phyloP scores from a whole-genome alignment of 768 basidiomycete species.

The Cyathus striatus region DNA sequence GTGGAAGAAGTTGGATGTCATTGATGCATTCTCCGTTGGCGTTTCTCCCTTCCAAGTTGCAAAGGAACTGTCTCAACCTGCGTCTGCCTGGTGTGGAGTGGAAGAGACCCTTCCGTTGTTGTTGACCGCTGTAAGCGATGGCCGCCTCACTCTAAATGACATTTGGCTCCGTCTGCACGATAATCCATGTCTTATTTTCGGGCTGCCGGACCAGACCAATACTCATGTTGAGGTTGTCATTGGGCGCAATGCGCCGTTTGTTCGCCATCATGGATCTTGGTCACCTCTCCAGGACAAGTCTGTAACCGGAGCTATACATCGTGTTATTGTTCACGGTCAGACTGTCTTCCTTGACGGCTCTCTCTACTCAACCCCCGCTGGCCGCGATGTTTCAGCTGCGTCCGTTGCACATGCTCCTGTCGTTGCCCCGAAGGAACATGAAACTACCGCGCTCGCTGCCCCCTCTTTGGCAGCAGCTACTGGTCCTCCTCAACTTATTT shows the following conservation, averaged over 20 bases:
- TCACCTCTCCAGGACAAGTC: conserved; percentile 69
- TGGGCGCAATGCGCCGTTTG: conserved; percentile 64
- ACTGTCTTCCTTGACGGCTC: conserved; percentile 88
- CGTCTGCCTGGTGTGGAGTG: conserved; percentile 72
- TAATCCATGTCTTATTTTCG: conserved; percentile 90
- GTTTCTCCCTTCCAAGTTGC: conserved; percentile 77
- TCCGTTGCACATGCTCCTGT: conserved; percentile 37
- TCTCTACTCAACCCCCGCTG: conserved; percentile 51
- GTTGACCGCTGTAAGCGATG: conserved; percentile 78
- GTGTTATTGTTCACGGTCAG: conserved; percentile 86
- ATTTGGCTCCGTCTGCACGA: conserved; percentile 82
- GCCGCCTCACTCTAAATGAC: conserved; percentile 76
- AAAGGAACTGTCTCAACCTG: conserved; percentile 49
- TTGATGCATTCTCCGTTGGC: conserved; percentile 92
- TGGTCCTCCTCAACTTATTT: background rate
- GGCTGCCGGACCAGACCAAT: conserved; percentile 78
- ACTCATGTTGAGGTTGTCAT: conserved; percentile 93
- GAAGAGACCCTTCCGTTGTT: conserved; percentile 86
- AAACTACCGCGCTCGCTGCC: background rate
- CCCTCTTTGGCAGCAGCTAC: background rate
- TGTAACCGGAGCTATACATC: conserved; percentile 75
- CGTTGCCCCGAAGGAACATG: conserved; percentile 1
- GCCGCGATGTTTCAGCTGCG: conserved; percentile 70
- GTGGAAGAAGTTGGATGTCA: conserved; percentile 78
- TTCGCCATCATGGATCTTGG: conserved; percentile 54